Evolutionary conservation across 345 rosid genomes (phyloP).

Genomic region (Citrus inodora): DNA sequence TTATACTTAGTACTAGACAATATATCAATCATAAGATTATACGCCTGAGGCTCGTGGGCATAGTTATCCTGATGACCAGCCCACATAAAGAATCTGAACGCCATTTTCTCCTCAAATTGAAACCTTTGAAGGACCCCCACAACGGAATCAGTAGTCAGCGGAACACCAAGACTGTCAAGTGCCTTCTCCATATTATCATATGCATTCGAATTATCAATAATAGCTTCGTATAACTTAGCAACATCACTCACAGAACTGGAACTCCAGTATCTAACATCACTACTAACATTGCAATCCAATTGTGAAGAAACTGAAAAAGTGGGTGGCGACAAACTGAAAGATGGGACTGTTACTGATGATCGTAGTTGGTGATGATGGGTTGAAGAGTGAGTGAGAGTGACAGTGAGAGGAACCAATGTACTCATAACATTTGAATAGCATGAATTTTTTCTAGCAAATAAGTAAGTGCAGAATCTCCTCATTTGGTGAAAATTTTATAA

Average conservation of each 20-base stretch:
- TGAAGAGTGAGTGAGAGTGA: background rate
- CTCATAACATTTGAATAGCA: background rate
- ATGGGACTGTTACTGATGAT: background rate
- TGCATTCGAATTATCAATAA: conserved; percentile 40
- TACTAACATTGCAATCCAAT: background rate
- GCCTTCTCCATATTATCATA: conserved; percentile 55
- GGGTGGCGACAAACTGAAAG: background rate
- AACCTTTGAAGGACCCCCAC: conserved; percentile 60
- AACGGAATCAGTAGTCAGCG: conserved; percentile 58
- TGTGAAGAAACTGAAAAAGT: background rate
- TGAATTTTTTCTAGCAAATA: background rate
- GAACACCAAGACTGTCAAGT: conserved; percentile 47
- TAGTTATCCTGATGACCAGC: conserved; percentile 59
- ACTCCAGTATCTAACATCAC: conserved; percentile 8
- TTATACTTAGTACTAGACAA: conserved; percentile 81
- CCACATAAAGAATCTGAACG: conserved; percentile 81
- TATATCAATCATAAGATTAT: conserved; percentile 77
- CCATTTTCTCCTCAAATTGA: conserved; percentile 70
- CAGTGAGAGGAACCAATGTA: background rate
- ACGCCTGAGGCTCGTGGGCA: conserved; percentile 57
- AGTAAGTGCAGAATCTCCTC: background rate
- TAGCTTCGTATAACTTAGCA: conserved; percentile 41
- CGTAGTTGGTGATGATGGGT: background rate
- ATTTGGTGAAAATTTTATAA: too few species aligned
- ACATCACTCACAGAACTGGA: conserved; percentile 31